Evolutionary conservation across 2,329 filamentous ascomycete genomes (phyloP), one percentile per base, ranked within the genome.

Genomic region (Esteya vermicola): DNA sequence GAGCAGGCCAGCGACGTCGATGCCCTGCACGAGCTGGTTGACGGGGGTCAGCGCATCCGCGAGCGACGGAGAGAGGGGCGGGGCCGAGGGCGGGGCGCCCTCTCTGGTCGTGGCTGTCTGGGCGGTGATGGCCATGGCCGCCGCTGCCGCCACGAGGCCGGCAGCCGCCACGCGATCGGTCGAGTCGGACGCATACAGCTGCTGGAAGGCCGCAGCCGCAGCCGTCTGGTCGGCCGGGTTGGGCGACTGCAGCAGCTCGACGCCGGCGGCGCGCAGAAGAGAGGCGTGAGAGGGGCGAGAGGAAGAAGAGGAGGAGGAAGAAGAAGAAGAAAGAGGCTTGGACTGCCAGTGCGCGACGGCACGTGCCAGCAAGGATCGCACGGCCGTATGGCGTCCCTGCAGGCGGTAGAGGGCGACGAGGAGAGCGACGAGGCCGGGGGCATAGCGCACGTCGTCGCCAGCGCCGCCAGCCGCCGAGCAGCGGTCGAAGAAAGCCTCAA

Each of bases 401-500:
- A 70, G 64, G 50, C 75, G 75, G 59, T 94, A 91, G 0, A 98
- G 67, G 3, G 83, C 78, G 9, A 93, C 79, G 4, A 83, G 67
- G 2, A 89, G 67, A 1, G 84, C 85, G 22, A 96, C 72, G 2
- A 98, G 66, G 3, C 89, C 89, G 0, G 91, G 89, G 21, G 85
- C 79, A 56, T 80, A 91, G 10, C 88, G 79, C 21, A 81, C 73
- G 14, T 70, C 65, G 3, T n/a, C n/a, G n/a, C n/a, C n/a, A n/a
- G 68, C 54, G 1, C 64, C 62, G 6, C 57, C 66, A 4, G 73
- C 75, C 36, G 73, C 60, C 50, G 89, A 83, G 2, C 94, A 67
- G 9, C 72, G 72, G 45, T 70, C 70, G 41, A 94, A 71, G 54
- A 91, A 88, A 2, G 71, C 64, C 54, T 93, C 81, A 3, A 95